A percentile compares a stretch with the other conserved stretches of the same genome.
phyloP scores from a whole-genome alignment of 2,329 filamentous ascomycete genomes.

The Ceratocystis huliohia region DNA sequence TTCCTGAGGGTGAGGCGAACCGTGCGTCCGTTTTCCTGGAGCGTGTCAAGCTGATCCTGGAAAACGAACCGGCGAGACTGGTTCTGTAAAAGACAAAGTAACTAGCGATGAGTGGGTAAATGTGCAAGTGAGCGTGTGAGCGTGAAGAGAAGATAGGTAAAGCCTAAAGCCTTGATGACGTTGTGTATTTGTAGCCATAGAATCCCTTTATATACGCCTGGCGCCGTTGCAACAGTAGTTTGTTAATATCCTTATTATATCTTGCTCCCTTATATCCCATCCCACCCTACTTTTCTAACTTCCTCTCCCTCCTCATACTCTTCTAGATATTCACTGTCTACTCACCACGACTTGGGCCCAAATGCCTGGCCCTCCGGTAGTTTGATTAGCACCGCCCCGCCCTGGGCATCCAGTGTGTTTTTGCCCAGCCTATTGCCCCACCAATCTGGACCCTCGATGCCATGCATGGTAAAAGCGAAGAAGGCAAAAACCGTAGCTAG shows the following conservation, averaged over 20 bases:
- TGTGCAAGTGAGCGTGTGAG: constrained; percentile 12
- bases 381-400: constrained; percentile 44
- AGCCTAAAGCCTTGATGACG: constrained; percentile 15
- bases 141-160: background rate
- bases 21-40: constrained; percentile 72
- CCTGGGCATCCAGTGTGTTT: constrained; percentile 49
- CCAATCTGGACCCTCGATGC: constrained; percentile 52
- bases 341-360: constrained; percentile 44
- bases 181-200: constrained; percentile 20
- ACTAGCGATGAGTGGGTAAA: background rate
- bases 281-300: background rate
- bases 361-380: constrained; percentile 45
- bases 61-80: constrained; percentile 64
- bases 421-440: constrained; percentile 52
- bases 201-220: constrained; percentile 21
- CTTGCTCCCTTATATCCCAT: background rate
- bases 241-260: constrained; percentile 15
- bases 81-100: constrained; percentile 39
- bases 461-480: constrained; percentile 52
- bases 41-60: constrained; percentile 70
- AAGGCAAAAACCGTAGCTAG: constrained; percentile 57
- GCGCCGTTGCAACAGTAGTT: constrained; percentile 13
- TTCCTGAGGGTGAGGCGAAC: constrained; percentile 68
- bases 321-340: background rate
- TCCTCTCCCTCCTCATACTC: background rate